phyloP scores from a whole-genome alignment of 108 stramenopile species.

The Pseudonitzschia multiseries region DNA sequence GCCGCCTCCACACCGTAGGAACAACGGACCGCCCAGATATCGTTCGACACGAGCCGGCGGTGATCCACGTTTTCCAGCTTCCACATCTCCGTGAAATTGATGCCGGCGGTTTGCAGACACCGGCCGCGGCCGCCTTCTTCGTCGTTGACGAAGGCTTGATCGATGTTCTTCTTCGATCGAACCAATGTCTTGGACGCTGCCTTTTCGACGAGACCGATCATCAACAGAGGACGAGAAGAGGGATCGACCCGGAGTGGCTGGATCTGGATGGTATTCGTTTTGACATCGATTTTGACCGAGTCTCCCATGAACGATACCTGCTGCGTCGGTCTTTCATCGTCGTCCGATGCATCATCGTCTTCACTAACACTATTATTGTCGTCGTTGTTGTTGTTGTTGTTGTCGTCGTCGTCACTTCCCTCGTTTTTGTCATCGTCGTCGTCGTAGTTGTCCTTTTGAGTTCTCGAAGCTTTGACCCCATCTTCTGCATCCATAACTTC shows the following conservation, averaged over 20 bases:
- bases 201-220: slow-evolving; percentile 94
- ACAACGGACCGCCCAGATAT: slow-evolving; percentile 89
- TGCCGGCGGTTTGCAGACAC: slow-evolving; percentile 93
- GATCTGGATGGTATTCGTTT: slow-evolving; percentile 57
- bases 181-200: slow-evolving; percentile 84
- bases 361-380: slow-evolving; percentile 52
- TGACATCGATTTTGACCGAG: slow-evolving; percentile 37
- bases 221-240: slow-evolving; percentile 89
- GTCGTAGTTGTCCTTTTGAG: slow-evolving; percentile 56
- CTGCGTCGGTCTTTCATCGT: slow-evolving; percentile 47
- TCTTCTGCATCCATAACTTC: slow-evolving; percentile 49
- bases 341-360: slow-evolving; percentile 54
- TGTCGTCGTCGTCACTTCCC: slow-evolving; percentile 60
- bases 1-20: slow-evolving; percentile 99
- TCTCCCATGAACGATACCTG: background rate
- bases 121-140: slow-evolving; percentile 82
- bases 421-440: slow-evolving; percentile 77
- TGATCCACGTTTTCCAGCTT: slow-evolving; percentile 85
- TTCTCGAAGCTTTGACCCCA: slow-evolving; percentile 31
- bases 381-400: slow-evolving; percentile 80
- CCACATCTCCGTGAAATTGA: slow-evolving; percentile 94
- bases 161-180: slow-evolving; percentile 76
- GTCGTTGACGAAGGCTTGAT: slow-evolving; percentile 80
- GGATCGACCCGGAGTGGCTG: slow-evolving; percentile 75
- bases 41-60: slow-evolving; percentile 84